Conservation (phyloP, 1,284 basidiomycete species). For the Vanrija pseudolonga region DNA sequence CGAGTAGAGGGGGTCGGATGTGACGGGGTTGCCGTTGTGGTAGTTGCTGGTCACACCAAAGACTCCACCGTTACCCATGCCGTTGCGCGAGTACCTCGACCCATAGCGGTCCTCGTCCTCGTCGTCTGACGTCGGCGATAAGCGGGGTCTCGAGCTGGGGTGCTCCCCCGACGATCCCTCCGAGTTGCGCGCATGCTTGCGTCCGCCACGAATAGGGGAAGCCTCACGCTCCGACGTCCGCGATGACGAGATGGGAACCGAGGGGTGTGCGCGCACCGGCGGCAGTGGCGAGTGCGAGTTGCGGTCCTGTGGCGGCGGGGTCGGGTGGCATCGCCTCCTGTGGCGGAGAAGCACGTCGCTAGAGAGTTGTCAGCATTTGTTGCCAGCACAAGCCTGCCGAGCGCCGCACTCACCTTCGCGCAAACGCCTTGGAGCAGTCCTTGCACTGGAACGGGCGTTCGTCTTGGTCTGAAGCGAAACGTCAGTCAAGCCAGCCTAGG, state of each 20-base stretch:
- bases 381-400: neutral
- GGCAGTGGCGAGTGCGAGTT: conserved; percentile 38
- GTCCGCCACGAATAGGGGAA: conserved; percentile 25
- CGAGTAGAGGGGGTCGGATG: conserved; percentile 28
- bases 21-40: conserved; percentile 23
- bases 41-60: conserved; percentile 27
- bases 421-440: conserved; percentile 49
- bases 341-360: conserved; percentile 51
- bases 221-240: conserved; percentile 36
- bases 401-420: conserved; percentile 44
- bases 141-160: conserved; percentile 2
- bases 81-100: conserved; percentile 29
- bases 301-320: conserved; percentile 40
- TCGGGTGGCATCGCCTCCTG: conserved; percentile 48
- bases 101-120: conserved; percentile 34
- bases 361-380: conserved; percentile 5
- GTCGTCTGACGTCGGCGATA: conserved; percentile 23
- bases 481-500: conserved; percentile 3
- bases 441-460: conserved; percentile 49
- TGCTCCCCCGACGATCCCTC: conserved; percentile 5
- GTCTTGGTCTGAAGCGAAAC: conserved; percentile 41
- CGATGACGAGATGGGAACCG: conserved; percentile 42
- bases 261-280: conserved; percentile 31
- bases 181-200: conserved; percentile 29
- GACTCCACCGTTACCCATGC: conserved; percentile 37